A percentile compares a stretch with the other conserved stretches of the same genome.
Conservation (phyloP, 768 basidiomycete genomes). For the Termitomyces sp. region DNA sequence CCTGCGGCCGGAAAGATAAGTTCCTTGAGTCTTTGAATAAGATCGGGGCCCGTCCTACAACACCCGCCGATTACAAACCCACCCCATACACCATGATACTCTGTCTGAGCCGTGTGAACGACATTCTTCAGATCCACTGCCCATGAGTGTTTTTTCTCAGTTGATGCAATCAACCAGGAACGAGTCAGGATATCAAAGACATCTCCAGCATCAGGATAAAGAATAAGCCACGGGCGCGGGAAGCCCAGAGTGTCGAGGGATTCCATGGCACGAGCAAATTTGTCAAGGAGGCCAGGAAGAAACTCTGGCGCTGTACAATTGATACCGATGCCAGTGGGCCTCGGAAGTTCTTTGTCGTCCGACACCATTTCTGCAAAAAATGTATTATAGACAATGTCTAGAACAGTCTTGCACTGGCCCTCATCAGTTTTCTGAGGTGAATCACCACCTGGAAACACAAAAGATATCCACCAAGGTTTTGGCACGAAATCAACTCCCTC, state of each 20-base stretch:
- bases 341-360: conserved; percentile 12
- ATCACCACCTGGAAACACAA: conserved; percentile 49
- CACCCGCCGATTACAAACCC: conserved; percentile 66
- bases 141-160: conserved; percentile 25
- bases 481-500: conserved; percentile 1
- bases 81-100: conserved; percentile 29
- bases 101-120: conserved; percentile 15
- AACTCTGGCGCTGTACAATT: conserved; percentile 60
- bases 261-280: conserved; percentile 26
- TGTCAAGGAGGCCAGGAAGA: conserved; percentile 32
- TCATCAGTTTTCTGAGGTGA: conserved; percentile 33
- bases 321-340: conserved; percentile 59
- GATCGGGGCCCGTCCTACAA: conserved; percentile 52
- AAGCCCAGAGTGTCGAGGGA: conserved; percentile 4
- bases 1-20: not conserved
- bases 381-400: conserved; percentile 39
- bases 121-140: conserved; percentile 23
- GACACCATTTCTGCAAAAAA: conserved; percentile 17
- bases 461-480: conserved; percentile 77
- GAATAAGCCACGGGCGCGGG: conserved; percentile 45
- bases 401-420: conserved; percentile 21
- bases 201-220: conserved; percentile 72
- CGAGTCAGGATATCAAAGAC: conserved; percentile 42
- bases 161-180: conserved; percentile 32
- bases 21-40: conserved; percentile 31